Evolutionary conservation across 352 stramenopile species (phyloP).

Genomic region (Phytophthora macrochlamydospora): DNA sequence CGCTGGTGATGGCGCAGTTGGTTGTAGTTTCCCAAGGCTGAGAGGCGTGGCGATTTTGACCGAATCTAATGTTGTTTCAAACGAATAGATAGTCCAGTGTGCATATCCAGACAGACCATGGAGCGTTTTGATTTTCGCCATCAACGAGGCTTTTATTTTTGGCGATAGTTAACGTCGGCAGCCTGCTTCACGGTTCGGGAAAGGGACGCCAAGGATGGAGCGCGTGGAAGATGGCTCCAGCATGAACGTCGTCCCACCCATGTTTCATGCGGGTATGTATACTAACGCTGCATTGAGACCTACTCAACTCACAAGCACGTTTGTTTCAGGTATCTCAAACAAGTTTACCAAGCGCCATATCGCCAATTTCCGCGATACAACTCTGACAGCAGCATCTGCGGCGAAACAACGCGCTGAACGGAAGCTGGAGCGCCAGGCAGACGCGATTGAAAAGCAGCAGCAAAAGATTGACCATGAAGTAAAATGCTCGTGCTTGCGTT

Average conservation of each 20-base stretch:
- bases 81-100: slow-evolving; percentile 25
- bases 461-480: slow-evolving; percentile 83
- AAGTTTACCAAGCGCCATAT: slow-evolving; percentile 84
- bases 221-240: slow-evolving; percentile 37
- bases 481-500: neutral
- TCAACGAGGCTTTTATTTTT: slow-evolving; percentile 37
- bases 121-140: slow-evolving; percentile 13
- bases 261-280: slow-evolving; percentile 45
- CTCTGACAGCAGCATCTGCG: slow-evolving; percentile 66
- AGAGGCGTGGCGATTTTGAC: slow-evolving; percentile 13
- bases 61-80: slow-evolving; percentile 12
- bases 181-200: neutral
- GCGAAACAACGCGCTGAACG: slow-evolving; percentile 67
- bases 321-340: slow-evolving; percentile 67
- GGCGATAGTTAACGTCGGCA: slow-evolving; percentile 18
- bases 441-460: slow-evolving; percentile 80
- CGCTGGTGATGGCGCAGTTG: slow-evolving; percentile 57
- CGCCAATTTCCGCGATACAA: slow-evolving; percentile 78
- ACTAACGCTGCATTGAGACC: neutral
- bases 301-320: neutral
- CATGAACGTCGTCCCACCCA: slow-evolving; percentile 36
- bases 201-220: slow-evolving; percentile 30
- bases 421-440: slow-evolving; percentile 66
- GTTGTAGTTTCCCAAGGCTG: slow-evolving; percentile 46
- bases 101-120: slow-evolving; percentile 4